phyloP scores from a whole-genome alignment of 2,329 filamentous ascomycete genomes.

The Pleurostoma richardsiae region DNA sequence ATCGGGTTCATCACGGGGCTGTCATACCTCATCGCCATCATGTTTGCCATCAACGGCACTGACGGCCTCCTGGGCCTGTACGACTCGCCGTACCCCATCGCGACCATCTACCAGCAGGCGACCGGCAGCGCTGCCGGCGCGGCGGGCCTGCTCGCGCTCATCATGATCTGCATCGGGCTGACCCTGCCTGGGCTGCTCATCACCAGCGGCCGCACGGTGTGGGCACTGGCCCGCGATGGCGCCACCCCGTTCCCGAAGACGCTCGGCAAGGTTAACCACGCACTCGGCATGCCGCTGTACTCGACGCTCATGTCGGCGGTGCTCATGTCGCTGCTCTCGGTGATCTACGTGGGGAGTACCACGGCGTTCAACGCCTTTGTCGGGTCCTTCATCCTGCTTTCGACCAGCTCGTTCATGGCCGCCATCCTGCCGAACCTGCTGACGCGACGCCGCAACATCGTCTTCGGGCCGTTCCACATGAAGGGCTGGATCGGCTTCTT shows the following conservation, averaged over 20 bases:
- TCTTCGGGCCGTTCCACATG: slow-evolving; percentile 52
- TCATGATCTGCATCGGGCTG: slow-evolving; percentile 29
- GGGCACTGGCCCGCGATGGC: slow-evolving; percentile 33
- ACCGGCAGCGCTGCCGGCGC: slow-evolving; percentile 46
- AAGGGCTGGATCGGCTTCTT: slow-evolving; percentile 33
- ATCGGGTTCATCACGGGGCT: slow-evolving; percentile 49
- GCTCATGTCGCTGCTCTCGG: slow-evolving; percentile 48
- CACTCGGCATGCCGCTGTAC: slow-evolving; percentile 27
- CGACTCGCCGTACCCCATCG: slow-evolving; percentile 54
- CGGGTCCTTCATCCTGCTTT: slow-evolving; percentile 36
- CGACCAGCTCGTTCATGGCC: slow-evolving; percentile 51
- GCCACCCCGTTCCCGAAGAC: slow-evolving; percentile 25
- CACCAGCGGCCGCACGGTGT: slow-evolving; percentile 31
- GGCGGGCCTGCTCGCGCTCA: slow-evolving; percentile 39
- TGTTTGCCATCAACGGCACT: slow-evolving; percentile 55
- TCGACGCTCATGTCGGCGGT: slow-evolving; percentile 44
- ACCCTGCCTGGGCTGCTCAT: slow-evolving; percentile 29
- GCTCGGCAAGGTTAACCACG: slow-evolving; percentile 21
- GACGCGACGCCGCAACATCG: slow-evolving; percentile 35
- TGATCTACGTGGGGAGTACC: slow-evolving; percentile 60
- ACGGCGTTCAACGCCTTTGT: slow-evolving; percentile 66
- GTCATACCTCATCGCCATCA: slow-evolving; percentile 43
- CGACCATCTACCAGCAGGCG: slow-evolving; percentile 60
- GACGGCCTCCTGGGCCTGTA: slow-evolving; percentile 33
- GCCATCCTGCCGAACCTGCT: slow-evolving; percentile 56